These are phyloP conservation scores for Danielia reshetovae DNA, from an alignment of 805 yeast species.

Conservation along the genomic window DNA sequence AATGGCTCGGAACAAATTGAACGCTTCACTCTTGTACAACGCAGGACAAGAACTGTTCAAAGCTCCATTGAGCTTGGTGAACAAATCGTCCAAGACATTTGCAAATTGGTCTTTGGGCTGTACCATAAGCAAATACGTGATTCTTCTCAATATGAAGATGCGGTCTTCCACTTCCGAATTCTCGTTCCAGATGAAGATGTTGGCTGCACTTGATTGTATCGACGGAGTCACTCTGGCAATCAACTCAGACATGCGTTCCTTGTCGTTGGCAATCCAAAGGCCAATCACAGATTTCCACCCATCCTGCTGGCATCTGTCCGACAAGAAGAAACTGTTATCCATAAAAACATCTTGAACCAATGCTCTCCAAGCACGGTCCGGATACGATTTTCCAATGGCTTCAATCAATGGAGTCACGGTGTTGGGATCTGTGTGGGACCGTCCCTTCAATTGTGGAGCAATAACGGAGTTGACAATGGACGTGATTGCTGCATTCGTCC, in stretches of 20 bases:
- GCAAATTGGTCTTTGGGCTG: constrained; percentile 57
- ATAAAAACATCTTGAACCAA: constrained; percentile 60
- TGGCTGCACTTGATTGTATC: constrained; percentile 47
- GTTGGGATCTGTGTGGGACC: constrained; percentile 32
- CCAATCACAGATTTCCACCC: constrained; percentile 55
- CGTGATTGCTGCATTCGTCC: constrained; percentile 45
- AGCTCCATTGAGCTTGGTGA: constrained; percentile 32
- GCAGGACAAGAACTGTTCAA: constrained; percentile 30
- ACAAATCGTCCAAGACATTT: constrained; percentile 45
- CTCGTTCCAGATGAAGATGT: constrained; percentile 72
- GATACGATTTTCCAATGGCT: constrained; percentile 29
- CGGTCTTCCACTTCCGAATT: constrained; percentile 53
- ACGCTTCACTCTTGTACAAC: constrained; percentile 40
- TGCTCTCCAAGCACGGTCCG: constrained; percentile 58
- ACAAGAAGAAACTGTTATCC: constrained; percentile 53
- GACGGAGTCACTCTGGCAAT: constrained; percentile 31
- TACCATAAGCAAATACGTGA: constrained; percentile 59
- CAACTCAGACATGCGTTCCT: constrained; percentile 55
- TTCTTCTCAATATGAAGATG: constrained; percentile 52
- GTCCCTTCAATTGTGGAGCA: constrained; percentile 49
- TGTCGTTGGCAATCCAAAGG: constrained; percentile 63
- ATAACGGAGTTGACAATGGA: constrained; percentile 52
- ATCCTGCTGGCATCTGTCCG: constrained; percentile 16
- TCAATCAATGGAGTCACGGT: constrained; percentile 45
- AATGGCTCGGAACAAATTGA: constrained; percentile 60